Percentiles rank a stretch among this genome's conserved stretches.
Evolutionary conservation across 73 alveolate genomes (phyloP).

Genomic region (Uronychia binucleata): DNA sequence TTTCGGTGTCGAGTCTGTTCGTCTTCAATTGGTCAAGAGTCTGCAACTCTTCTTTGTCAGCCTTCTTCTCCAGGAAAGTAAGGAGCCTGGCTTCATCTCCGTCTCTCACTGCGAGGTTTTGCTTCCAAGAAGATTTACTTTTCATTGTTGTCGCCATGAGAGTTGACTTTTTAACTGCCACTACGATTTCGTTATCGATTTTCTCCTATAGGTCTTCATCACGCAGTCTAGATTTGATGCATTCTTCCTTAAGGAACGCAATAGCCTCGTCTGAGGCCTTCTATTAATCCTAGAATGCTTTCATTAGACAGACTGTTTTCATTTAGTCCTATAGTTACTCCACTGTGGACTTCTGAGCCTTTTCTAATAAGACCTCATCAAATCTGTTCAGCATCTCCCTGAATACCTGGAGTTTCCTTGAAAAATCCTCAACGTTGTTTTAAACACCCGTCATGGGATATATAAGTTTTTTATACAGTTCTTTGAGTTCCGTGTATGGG

Average conservation of each 20-base stretch:
- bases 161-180: neutral
- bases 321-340: neutral
- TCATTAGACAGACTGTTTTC: neutral
- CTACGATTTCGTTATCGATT: neutral
- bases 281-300: neutral
- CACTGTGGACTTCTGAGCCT: neutral
- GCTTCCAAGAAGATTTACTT: neutral
- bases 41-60: neutral
- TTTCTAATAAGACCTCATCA: neutral
- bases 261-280: neutral
- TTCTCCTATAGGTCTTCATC: neutral
- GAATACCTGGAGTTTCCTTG: neutral
- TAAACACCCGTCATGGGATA: neutral
- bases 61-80: neutral
- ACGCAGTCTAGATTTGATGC: neutral
- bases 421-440: neutral
- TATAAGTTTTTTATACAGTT: neutral
- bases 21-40: neutral
- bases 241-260: neutral
- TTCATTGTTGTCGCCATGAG: neutral
- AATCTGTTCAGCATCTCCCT: neutral
- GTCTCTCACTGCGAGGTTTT: neutral
- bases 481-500: neutral
- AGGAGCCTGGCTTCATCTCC: neutral
- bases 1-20: neutral